Evolutionary conservation across 352 stramenopile species (phyloP).

Genomic region (Phytophthora multivora): DNA sequence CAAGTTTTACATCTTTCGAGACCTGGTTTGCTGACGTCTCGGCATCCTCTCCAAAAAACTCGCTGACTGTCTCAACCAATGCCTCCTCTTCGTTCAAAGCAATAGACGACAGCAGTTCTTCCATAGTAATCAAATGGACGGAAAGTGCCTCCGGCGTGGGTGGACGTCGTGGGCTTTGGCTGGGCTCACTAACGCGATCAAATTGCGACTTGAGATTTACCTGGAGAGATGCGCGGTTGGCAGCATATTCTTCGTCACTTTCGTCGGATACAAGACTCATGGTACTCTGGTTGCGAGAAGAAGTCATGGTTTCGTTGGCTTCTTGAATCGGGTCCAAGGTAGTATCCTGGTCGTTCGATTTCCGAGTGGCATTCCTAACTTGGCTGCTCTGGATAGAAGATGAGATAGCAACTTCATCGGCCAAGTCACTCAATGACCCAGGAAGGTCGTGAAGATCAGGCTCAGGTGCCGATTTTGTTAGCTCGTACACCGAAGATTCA

Average conservation of each 20-base stretch:
- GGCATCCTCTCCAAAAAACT: conserved; percentile 33
- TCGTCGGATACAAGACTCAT: conserved; percentile 79
- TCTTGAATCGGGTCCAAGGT: conserved; percentile 72
- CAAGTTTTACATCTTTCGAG: conserved; percentile 38
- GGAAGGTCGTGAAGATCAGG: conserved; percentile 29
- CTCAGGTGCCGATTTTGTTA: conserved; percentile 30
- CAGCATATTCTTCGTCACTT: conserved; percentile 60
- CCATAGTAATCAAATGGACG: conserved; percentile 44
- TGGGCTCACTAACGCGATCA: conserved; percentile 56
- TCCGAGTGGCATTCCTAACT: conserved; percentile 7
- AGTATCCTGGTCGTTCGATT: conserved; percentile 36
- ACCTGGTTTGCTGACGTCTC: conserved; percentile 1
- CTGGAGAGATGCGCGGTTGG: conserved; percentile 57
- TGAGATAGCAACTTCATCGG: conserved; percentile 31
- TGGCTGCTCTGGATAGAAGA: conserved; percentile 20
- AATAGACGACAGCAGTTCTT: conserved; percentile 43
- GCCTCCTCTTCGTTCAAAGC: conserved; percentile 30
- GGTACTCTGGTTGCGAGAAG: conserved; percentile 56
- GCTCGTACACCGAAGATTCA: conserved; percentile 56
- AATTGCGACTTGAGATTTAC: conserved; percentile 82
- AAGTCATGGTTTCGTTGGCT: conserved; percentile 60
- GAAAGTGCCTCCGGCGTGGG: conserved; percentile 10
- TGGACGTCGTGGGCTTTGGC: conserved; percentile 10
- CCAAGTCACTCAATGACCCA: conserved; percentile 27
- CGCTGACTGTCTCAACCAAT: conserved; percentile 4